Conservation (phyloP, 1,284 basidiomycete genomes). For the Lignosus rhinocerotis region DNA sequence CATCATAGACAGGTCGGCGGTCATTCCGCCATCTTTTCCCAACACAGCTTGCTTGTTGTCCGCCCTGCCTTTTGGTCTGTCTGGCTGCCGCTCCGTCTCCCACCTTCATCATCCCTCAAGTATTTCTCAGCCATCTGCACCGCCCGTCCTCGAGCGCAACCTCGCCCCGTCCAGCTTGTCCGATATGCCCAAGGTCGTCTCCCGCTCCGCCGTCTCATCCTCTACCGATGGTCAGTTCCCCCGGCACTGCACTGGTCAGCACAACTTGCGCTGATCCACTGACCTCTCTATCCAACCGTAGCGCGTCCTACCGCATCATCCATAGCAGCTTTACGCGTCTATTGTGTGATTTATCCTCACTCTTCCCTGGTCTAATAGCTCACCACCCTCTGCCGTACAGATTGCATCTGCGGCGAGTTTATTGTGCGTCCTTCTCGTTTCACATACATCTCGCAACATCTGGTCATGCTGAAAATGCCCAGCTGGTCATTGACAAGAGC, state of each 20-base stretch:
- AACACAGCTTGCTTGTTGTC: neutral
- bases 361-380: constrained; percentile 6
- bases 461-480: constrained; percentile 17
- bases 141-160: neutral
- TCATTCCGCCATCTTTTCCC: neutral
- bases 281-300: constrained; percentile 32
- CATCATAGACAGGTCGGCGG: constrained; percentile 8
- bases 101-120: neutral
- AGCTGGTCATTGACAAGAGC: constrained; percentile 83
- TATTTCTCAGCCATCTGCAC: neutral
- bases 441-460: constrained; percentile 12
- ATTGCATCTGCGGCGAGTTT: constrained; percentile 85
- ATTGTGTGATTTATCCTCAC: constrained; percentile 54
- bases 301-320: constrained; percentile 80
- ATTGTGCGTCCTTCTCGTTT: constrained; percentile 53
- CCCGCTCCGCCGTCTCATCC: constrained; percentile 76
- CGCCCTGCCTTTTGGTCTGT: neutral
- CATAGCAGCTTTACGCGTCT: constrained; percentile 72
- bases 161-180: neutral
- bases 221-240: constrained; percentile 68
- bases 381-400: constrained; percentile 39
- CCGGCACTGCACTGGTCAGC: constrained; percentile 8
- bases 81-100: neutral
- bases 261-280: constrained; percentile 19
- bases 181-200: constrained; percentile 79